phyloP scores from a whole-genome alignment of 2,329 filamentous ascomycete species.

The Trichoderma arundinaceum region DNA sequence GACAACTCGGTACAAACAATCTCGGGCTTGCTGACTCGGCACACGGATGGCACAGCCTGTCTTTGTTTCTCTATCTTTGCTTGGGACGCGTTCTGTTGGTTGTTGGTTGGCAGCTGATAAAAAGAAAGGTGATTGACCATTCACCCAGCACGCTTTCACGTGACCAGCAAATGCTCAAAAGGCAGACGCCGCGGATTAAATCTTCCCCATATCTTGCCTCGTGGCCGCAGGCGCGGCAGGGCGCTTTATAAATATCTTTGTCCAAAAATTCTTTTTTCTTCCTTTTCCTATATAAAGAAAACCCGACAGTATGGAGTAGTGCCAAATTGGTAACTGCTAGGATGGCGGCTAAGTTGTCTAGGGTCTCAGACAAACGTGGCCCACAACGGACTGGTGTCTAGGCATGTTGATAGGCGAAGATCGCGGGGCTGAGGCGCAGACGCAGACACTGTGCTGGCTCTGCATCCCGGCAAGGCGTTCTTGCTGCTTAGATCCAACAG shows the following conservation, averaged over 20 bases:
- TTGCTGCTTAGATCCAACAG: background rate
- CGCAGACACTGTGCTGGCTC: background rate
- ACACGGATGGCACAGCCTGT: background rate
- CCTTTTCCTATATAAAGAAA: background rate
- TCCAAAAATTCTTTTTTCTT: background rate
- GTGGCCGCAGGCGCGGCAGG: background rate
- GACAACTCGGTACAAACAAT: background rate
- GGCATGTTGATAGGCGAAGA: background rate
- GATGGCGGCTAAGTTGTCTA: conserved; percentile 10
- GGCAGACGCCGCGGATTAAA: background rate
- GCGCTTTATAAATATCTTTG: background rate
- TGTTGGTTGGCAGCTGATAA: background rate
- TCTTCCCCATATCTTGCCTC: background rate
- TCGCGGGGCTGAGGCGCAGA: background rate
- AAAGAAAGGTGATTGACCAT: background rate
- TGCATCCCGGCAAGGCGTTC: background rate
- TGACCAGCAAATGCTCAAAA: conserved; percentile 1
- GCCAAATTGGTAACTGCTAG: conserved; percentile 3
- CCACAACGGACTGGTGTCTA: conserved; percentile 20
- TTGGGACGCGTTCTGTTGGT: conserved; percentile 10
- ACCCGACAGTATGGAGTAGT: background rate
- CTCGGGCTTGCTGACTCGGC: background rate
- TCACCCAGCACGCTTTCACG: conserved; percentile 20
- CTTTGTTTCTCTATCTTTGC: background rate
- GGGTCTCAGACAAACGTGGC: conserved; percentile 20